Evolutionary conservation across 768 basidiomycete genomes (phyloP), one percentile per base, ranked within the genome.

Genomic region (Amanita brunnescens): DNA sequence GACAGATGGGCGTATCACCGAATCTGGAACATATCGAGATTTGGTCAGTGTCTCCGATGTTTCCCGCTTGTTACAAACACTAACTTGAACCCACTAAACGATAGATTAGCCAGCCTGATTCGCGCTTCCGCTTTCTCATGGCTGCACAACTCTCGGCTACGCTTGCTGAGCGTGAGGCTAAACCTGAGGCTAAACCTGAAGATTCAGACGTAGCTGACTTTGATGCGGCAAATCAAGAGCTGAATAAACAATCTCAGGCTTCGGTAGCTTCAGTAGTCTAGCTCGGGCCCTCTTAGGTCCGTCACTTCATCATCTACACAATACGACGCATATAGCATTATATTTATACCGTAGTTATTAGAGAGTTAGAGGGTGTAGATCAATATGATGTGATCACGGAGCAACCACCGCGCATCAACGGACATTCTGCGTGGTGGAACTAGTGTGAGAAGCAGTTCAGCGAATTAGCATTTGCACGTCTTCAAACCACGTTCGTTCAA

Each of bases 71-170:
- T 26, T 23, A 24, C 16, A 38, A 20, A 40, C 23, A 8, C 21
- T 13, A 50, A 14, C 42, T 46, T 38, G 5, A 34, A 55, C n/a
- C n/a, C n/a, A n/a, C n/a, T n/a, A n/a, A 26, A 48, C 30, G 48
- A 8, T 55, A 87, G 86, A 76, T 85, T n/a, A 73, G 77, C 54
- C 75, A 74, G 23, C 69, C 71, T 48, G 80, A 83, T 60, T 92
- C 91, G 38, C 75, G 91, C 48, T 96, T 96, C 75, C 78, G 91
- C 9, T 70, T 73, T 6, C 75, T 96, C 42, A 93, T 96, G 91
- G 88, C 90, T 20, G 90, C 91, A 2, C 93, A 96, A 61, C 70
- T 95, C 40, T 78, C 70, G 53, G 77, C 86, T 4, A 66, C 71
- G 41, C 58, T 60, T 10, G 67, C 64, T 30, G 66, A 69, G 53